phyloP scores from a whole-genome alignment of 2,329 filamentous ascomycete species.

The Mycogone perniciosa region DNA sequence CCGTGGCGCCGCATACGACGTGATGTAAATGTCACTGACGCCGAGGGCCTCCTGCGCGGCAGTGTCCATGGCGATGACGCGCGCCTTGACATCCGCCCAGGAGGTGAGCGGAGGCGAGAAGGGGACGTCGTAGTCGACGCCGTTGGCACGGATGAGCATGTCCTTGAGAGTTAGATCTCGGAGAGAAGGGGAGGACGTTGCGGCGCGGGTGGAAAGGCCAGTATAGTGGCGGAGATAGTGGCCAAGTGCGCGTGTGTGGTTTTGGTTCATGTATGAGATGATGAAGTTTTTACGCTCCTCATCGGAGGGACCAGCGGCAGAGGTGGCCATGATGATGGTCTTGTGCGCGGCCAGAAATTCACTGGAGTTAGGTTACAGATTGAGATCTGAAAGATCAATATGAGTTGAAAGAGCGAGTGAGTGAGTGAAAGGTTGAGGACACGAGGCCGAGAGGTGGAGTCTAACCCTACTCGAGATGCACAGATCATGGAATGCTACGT shows the following conservation, averaged over 20 bases:
- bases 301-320: conserved; percentile 15
- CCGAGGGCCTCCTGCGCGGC: conserved; percentile 52
- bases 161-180: conserved; percentile 57
- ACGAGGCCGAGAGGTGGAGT: too few relatives aligned
- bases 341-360: background rate
- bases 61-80: conserved; percentile 66
- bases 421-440: too few relatives aligned
- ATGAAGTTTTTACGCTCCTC: conserved; percentile 31
- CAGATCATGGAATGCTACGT: too few relatives aligned
- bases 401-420: too few relatives aligned
- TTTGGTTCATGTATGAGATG: conserved; percentile 79
- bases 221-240: conserved; percentile 73
- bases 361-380: background rate
- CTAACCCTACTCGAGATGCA: too few relatives aligned
- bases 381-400: background rate
- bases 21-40: conserved; percentile 42
- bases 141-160: conserved; percentile 53
- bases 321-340: background rate
- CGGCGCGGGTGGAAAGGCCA: conserved; percentile 47
- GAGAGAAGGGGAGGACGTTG: conserved; percentile 51
- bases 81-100: conserved; percentile 60
- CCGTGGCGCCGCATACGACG: conserved; percentile 34
- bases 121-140: conserved; percentile 46
- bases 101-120: conserved; percentile 65
- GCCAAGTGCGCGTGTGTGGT: conserved; percentile 68